Evolutionary conservation across 306 rosid species (phyloP).

Genomic region (Quillaja saponaria): DNA sequence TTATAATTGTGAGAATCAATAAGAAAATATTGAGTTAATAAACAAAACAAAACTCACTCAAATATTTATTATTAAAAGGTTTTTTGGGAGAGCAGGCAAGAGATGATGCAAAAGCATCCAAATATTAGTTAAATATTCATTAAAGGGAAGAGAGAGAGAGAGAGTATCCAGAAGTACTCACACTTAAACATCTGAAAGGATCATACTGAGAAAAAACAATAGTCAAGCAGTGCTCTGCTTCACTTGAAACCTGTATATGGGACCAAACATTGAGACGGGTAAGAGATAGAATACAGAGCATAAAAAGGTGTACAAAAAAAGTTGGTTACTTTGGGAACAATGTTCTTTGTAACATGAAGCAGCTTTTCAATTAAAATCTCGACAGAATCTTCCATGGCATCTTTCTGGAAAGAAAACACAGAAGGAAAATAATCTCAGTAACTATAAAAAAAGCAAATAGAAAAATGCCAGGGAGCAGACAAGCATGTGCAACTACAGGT

Average conservation of each 20-base stretch:
- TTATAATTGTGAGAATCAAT: constrained; percentile 24
- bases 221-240: constrained; percentile 93
- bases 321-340: constrained; percentile 66
- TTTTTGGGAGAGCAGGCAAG: constrained; percentile 7
- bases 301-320: constrained; percentile 22
- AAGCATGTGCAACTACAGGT: constrained; percentile 5
- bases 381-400: constrained; percentile 88
- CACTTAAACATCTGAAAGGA: constrained; percentile 96
- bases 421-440: constrained; percentile 10
- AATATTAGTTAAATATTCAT: too few species aligned
- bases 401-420: constrained; percentile 59
- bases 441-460: not conserved
- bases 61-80: not conserved
- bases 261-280: constrained; percentile 23
- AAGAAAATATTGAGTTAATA: not conserved
- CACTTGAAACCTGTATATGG: constrained; percentile 73
- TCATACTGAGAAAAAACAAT: constrained; percentile 74
- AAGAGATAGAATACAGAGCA: constrained; percentile 14
- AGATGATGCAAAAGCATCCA: not conserved
- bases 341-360: constrained; percentile 81
- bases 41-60: constrained; percentile 9
- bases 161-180: constrained; percentile 38
- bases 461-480: constrained; percentile 14
- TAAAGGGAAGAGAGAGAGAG: constrained; percentile 7
- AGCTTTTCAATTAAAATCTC: constrained; percentile 93